Evolutionary conservation across 2,329 filamentous ascomycete species (phyloP).

Genomic region (Aspergillus sp.): DNA sequence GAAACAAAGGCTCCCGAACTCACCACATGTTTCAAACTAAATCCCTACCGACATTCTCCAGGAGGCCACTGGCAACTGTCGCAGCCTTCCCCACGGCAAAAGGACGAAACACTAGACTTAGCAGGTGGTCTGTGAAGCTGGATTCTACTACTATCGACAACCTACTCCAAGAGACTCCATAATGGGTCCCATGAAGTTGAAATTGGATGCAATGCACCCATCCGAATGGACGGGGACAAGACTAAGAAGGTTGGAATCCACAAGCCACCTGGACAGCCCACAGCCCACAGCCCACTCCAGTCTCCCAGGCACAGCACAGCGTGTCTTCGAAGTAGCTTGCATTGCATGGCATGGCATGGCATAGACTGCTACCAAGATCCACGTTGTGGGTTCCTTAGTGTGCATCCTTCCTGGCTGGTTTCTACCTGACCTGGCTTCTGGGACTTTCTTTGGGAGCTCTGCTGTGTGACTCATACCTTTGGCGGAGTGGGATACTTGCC

Average conservation of each 20-base stretch:
- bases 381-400: conserved; percentile 5
- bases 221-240: background rate
- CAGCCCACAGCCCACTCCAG: background rate
- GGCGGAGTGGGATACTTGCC: background rate
- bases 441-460: background rate
- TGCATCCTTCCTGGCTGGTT: conserved; percentile 2
- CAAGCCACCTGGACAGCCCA: background rate
- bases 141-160: too few species aligned
- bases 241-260: background rate
- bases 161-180: too few species aligned
- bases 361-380: conserved; percentile 4
- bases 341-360: conserved; percentile 15
- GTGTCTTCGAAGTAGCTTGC: conserved; percentile 11
- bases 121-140: background rate
- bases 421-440: background rate
- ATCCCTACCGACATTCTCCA: background rate
- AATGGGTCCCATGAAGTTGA: background rate
- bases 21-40: background rate
- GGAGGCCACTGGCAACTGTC: background rate
- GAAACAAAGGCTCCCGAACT: too few species aligned
- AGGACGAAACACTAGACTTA: background rate
- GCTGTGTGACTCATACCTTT: background rate
- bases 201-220: background rate
- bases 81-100: background rate
- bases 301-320: background rate